Conservation (phyloP, 1,139 yeast genomes). For the Candida sp. region DNA sequence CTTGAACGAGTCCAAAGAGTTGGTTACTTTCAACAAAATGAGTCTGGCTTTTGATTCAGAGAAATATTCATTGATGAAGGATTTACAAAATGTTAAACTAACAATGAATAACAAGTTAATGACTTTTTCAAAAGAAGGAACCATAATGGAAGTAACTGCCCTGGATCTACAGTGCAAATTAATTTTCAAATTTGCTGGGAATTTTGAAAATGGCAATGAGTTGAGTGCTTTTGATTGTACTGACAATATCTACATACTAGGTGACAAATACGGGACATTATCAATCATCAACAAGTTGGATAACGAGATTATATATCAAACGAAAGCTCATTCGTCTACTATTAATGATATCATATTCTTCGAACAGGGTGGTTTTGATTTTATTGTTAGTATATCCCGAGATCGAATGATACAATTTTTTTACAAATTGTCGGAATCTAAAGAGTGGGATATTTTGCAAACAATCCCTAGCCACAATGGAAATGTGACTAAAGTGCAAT, state of each 20-base stretch:
- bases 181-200: conserved; percentile 14
- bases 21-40: conserved; percentile 17
- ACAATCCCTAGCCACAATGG: conserved; percentile 60
- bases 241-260: conserved; percentile 26
- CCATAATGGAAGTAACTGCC: conserved; percentile 19
- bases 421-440: conserved; percentile 10
- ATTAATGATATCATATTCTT: conserved; percentile 42
- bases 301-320: conserved; percentile 13
- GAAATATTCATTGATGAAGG: conserved; percentile 26
- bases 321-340: conserved; percentile 49
- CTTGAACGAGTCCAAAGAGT: conserved; percentile 29
- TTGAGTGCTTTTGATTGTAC: conserved; percentile 24
- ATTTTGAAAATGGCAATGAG: conserved; percentile 22
- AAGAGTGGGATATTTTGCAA: conserved; percentile 49
- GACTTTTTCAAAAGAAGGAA: conserved; percentile 41
- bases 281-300: conserved; percentile 14
- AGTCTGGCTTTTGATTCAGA: conserved; percentile 4
- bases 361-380: conserved; percentile 15
- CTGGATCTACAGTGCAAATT: conserved; percentile 11
- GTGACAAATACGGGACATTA: conserved; percentile 48
- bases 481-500: conserved; percentile 38
- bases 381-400: conserved; percentile 48
- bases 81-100: conserved; percentile 35
- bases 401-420: conserved; percentile 64
- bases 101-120: conserved; percentile 24